Evolutionary conservation across 164 flowering plant genomes (phyloP).

Genomic region (Amborella trichopoda): DNA sequence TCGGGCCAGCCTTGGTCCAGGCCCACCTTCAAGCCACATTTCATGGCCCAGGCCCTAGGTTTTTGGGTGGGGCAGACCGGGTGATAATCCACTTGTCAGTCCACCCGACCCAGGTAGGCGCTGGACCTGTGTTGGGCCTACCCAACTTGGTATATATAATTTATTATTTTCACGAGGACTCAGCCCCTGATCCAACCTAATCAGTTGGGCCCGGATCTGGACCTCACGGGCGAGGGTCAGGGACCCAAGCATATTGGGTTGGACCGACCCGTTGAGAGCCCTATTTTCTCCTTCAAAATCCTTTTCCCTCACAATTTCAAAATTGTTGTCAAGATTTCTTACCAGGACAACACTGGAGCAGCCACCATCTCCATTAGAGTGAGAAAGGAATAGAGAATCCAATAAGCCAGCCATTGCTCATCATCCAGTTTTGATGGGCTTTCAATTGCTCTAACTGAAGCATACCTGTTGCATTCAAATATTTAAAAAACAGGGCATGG

Average conservation of each 20-base stretch:
- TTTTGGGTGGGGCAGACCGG: no score
- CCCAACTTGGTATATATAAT: no score
- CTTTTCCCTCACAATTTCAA: slow-evolving; percentile 13
- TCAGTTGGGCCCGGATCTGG: neutral
- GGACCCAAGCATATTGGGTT: no score
- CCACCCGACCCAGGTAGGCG: no score
- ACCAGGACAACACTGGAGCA: slow-evolving; percentile 62
- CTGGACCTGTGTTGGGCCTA: no score
- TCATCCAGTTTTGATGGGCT: slow-evolving; percentile 75
- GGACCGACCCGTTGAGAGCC: no score
- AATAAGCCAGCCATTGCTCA: slow-evolving; percentile 97
- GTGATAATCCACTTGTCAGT: no score
- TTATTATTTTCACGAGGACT: no score
- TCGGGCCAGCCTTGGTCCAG: no score
- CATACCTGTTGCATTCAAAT: slow-evolving; percentile 35
- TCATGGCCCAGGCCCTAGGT: no score
- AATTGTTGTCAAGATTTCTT: neutral
- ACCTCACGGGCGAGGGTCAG: neutral
- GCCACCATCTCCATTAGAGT: slow-evolving; percentile 76
- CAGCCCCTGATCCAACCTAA: no score
- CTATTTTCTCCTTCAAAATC: slow-evolving; percentile 49
- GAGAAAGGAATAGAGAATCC: slow-evolving; percentile 89
- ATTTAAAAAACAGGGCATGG: neutral
- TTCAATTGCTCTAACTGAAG: slow-evolving; percentile 83
- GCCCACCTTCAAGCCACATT: no score